Conservation (phyloP, 1,139 yeast species). For the Diutina neorugosa region DNA sequence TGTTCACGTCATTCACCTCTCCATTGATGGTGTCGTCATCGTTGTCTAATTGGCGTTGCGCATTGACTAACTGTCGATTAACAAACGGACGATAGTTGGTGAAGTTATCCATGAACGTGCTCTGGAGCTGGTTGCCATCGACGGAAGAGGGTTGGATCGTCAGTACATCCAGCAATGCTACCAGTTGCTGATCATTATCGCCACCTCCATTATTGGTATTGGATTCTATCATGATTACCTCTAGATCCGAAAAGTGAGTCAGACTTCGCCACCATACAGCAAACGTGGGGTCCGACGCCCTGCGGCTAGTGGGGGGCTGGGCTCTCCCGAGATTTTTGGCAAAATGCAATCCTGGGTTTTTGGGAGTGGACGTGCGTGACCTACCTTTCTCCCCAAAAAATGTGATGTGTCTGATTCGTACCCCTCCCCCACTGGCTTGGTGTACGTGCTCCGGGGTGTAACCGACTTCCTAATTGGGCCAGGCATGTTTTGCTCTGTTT, state of each 20-base stretch:
- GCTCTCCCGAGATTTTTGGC: too few species aligned
- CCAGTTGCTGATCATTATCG: slow-evolving; percentile 5
- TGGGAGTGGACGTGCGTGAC: neutral
- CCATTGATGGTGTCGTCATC: slow-evolving; percentile 12
- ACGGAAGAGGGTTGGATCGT: slow-evolving; percentile 11
- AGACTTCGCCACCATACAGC: neutral
- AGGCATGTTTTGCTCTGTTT: neutral
- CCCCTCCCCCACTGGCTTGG: neutral
- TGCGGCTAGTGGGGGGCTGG: neutral
- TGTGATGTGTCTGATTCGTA: neutral
- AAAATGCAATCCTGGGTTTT: too few species aligned
- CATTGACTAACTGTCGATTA: neutral
- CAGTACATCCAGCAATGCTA: slow-evolving; percentile 12
- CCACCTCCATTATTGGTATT: neutral
- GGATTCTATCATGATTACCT: neutral
- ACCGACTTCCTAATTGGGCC: neutral
- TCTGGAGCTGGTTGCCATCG: slow-evolving; percentile 23
- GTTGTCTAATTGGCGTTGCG: neutral
- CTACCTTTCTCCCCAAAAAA: neutral
- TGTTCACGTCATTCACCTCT: slow-evolving; percentile 5
- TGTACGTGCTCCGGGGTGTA: neutral
- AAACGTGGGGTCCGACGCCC: neutral
- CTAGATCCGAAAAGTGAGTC: neutral
- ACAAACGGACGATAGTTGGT: slow-evolving; percentile 27
- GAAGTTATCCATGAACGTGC: slow-evolving; percentile 24